Evolutionary conservation across 495 filamentous ascomycete species (phyloP), one percentile per base, ranked within the genome.

Genomic region (Sporormia fimetaria): DNA sequence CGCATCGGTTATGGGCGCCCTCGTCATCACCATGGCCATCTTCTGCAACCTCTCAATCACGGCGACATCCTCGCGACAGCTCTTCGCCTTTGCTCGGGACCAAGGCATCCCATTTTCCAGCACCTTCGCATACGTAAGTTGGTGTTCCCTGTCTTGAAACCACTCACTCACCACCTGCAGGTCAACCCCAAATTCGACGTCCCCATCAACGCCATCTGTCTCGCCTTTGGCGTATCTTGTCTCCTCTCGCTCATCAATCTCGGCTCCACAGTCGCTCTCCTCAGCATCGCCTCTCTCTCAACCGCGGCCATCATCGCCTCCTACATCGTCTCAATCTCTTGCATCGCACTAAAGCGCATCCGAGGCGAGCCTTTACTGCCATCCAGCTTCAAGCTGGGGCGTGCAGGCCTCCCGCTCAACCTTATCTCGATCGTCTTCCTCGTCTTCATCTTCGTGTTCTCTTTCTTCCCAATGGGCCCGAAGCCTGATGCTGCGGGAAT

Each of bases 71-170:
- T 75, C 71, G 6, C 63, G 72, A 0, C 73, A 75, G 53, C 59
- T 76, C 1, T 77, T 73, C 54, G 70, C 70, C 3, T 77, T 77
- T 55, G 70, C 70, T 4, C 61, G 73, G 11, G 73, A 76, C 41
- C 47, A 58, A 10, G 71, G 73, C 4, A 52, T 75, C 7, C 73
- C 73, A 8, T 75, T 70, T 44, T 72, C 68, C 8, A 49, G 50
- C 0, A 68, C 65, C 47, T 65, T 75, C 33, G 53, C 61, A 29
- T 58, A 65, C 53, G 70, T 73, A 60, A 47, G 64, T 42, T 31
- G n/a, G n/a, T n/a, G n/a, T 17, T 40, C 20, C 11, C 24, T 21
- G 3, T 7, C n/a, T 2, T 35, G 29, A 17, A 5, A 24, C 17
- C 9, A 23, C 17, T 26, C 37, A 29, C 15, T 11, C 17, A 9